Base-by-base conservation (phyloP, 495 filamentous ascomycete genomes). In the Penicillium simplicissimum region DNA sequence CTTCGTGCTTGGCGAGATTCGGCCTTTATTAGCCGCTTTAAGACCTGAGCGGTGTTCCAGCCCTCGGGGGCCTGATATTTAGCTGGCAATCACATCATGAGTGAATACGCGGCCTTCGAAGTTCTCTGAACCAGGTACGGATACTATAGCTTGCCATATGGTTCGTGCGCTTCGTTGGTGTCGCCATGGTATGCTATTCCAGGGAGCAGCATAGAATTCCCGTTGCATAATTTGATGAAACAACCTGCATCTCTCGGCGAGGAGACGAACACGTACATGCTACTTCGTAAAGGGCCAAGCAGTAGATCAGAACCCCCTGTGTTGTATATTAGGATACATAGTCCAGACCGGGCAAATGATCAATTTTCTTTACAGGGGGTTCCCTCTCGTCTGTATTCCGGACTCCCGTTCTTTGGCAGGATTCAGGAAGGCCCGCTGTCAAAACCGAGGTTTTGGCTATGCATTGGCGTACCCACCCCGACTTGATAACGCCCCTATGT, bases 401-500 rank as follows among this genome's bases (percentile, higher is more conserved):
- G 14, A 23, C 40, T 19, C 40, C 40, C 40, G 40, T 21, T 59
- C 36, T 52, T 51, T 33, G 25, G 33, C 1, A 10, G 28, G 34
- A 40, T n/a, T n/a, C n/a, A n/a, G n/a, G n/a, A 31, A 43, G 53
- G 36, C 59, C 59, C 59, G 53, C 59, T 52, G 37, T 52, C 54
- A 62, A 57, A 57, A 47, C 59, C 59, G 59, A 62, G 53, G 40
- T 47, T 36, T 43, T 35, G 36, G 17, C 28, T 57, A 57, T 23
- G 34, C 45, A 62, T 57, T 57, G 53, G 52, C 59, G 52, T 47
- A 56, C 42, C 53, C 52, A 57, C 59, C 47, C 35, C 56, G 7
- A 52, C 52, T 58, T 47, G 60, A 60, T 21, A 62, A 55, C 23
- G 57, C 52, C 40, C 51, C 60, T 66, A 62, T 57, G 25, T 2